These are phyloP conservation scores for Rubia yunnanensis DNA, from an alignment of 257 asterid genomes.

Conservation along the genomic window DNA sequence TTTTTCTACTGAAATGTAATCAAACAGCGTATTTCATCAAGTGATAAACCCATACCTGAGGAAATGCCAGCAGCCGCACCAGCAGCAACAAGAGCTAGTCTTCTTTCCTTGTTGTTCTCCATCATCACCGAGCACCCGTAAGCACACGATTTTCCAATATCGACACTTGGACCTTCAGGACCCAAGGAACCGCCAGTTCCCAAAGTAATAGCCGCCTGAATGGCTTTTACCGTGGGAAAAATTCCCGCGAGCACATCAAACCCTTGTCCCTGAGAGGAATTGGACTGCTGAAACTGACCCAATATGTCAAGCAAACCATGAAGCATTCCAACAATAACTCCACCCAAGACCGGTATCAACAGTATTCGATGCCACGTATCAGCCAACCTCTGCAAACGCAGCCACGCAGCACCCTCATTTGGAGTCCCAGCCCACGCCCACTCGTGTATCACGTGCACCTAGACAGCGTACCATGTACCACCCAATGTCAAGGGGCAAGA, in stretches of 20 bases:
- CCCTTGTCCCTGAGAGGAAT: slow-evolving; percentile 75
- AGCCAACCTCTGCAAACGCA: slow-evolving; percentile 79
- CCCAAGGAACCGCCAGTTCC: slow-evolving; percentile 98
- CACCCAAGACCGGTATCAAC: slow-evolving; percentile 86
- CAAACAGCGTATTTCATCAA: not conserved
- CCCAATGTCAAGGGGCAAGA: not conserved
- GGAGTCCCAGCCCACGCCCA: slow-evolving; percentile 99
- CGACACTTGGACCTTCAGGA: slow-evolving; percentile 99
- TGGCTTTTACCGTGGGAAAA: slow-evolving; percentile 72
- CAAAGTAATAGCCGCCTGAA: slow-evolving; percentile 87
- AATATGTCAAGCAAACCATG: slow-evolving; percentile 90
- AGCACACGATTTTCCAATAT: slow-evolving; percentile 97
- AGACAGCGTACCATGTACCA: slow-evolving; percentile 15
- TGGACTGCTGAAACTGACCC: slow-evolving; percentile 68
- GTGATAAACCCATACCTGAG: slow-evolving; percentile 46
- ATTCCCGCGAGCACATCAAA: slow-evolving; percentile 68
- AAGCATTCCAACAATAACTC: slow-evolving; percentile 92
- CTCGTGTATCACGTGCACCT: slow-evolving; percentile 94
- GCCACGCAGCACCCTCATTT: slow-evolving; percentile 97
- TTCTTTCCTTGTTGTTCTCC: slow-evolving; percentile 96
- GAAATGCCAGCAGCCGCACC: slow-evolving; percentile 99
- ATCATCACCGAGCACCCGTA: slow-evolving; percentile 81
- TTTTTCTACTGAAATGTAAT: not conserved
- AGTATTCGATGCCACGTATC: slow-evolving; percentile 98
- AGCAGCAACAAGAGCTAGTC: slow-evolving; percentile 95